A percentile compares a stretch with the other conserved stretches of the same genome.
Evolutionary conservation across 2,329 filamentous ascomycete species (phyloP).

Genomic region (Clarireedia monteithiana): DNA sequence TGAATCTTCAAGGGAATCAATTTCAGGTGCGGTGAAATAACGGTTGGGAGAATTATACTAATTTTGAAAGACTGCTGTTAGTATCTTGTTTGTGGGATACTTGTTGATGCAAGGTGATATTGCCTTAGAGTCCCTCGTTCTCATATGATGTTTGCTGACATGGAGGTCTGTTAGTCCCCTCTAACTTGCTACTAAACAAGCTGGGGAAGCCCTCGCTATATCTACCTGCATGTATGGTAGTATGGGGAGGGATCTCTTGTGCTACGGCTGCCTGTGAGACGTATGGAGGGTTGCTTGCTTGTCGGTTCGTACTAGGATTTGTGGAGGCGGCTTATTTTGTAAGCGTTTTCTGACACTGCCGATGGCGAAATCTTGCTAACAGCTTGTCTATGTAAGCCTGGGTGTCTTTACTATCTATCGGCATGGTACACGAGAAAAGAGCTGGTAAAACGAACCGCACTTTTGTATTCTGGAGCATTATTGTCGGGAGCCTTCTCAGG

Average conservation of each 20-base stretch:
- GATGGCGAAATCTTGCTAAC: not conserved
- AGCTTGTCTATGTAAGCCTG: constrained; percentile 5
- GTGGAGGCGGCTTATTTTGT: constrained; percentile 50
- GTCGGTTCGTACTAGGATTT: constrained; percentile 43
- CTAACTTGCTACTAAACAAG: constrained; percentile 42
- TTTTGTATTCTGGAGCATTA: constrained; percentile 38
- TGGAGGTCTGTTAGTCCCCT: constrained; percentile 30
- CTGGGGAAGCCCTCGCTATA: constrained; percentile 42
- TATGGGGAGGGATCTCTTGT: constrained; percentile 43
- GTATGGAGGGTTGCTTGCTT: constrained; percentile 38
- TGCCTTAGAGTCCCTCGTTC: too few species aligned
- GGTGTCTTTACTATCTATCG: constrained; percentile 13
- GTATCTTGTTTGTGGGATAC: constrained; percentile 34
- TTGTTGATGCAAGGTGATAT: constrained; percentile 30
- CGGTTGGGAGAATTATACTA: not conserved
- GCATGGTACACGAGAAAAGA: constrained; percentile 39
- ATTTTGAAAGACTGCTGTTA: constrained; percentile 32
- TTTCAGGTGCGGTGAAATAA: constrained; percentile 28
- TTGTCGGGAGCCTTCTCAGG: constrained; percentile 43
- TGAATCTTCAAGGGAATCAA: constrained; percentile 33
- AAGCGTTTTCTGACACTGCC: constrained; percentile 2
- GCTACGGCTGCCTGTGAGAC: constrained; percentile 40
- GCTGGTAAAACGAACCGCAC: constrained; percentile 37
- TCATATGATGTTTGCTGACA: not conserved
- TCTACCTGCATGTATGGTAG: constrained; percentile 40